Base-by-base conservation (phyloP, 2,329 filamentous ascomycete species). In the Tympanopsis confertula region DNA sequence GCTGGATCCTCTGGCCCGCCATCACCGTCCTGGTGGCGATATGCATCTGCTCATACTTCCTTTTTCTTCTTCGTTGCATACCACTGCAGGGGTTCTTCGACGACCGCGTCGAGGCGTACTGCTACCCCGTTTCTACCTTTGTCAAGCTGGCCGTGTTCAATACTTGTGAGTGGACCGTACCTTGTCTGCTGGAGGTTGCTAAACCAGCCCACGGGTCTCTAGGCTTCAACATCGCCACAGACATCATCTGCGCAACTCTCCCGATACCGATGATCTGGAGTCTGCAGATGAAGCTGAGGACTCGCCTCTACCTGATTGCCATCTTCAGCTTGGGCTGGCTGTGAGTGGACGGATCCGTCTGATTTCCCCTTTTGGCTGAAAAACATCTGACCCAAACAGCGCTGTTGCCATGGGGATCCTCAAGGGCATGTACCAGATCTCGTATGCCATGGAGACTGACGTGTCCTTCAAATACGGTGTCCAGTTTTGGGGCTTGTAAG, bases 311-410 rank as follows among this genome's bases (percentile, higher is more conserved):
- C 17, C 45, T 67, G 10, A 54, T 64, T 17, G 49, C 44, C 1
- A 57, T 68, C 38, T 47, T 66, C 4, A 58, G 59, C 35, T 47
- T 66, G 15, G 64, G 63, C 20, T 64, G 63, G 41, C 47, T 62
- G 58, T 61, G 44, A 20, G 55, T 45, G 4, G 15, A n/a, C 19
- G 5, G 28, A 17, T 19, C 5, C 10, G 13, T 17, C 26, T 40
- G 4, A 15, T 38, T 33, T 38, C 35, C n/a, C n/a, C 15, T 20
- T 7, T 5, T 10, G 2, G 22, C 5, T 13, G 12, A n/a, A 29
- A n/a, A 14, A 36, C 20, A 26, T 5, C 20, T 17, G 17, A 19
- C n/a, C 17, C 26, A 4, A n/a, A n/a, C 38, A 62, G 58, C 5
- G 59, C 61, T 5, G 58, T 62, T 17, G 52, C 48, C 3, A 53